Evolutionary conservation across 2,329 filamentous ascomycete species (phyloP).

Genomic region (Aspergillus fijiensis): DNA sequence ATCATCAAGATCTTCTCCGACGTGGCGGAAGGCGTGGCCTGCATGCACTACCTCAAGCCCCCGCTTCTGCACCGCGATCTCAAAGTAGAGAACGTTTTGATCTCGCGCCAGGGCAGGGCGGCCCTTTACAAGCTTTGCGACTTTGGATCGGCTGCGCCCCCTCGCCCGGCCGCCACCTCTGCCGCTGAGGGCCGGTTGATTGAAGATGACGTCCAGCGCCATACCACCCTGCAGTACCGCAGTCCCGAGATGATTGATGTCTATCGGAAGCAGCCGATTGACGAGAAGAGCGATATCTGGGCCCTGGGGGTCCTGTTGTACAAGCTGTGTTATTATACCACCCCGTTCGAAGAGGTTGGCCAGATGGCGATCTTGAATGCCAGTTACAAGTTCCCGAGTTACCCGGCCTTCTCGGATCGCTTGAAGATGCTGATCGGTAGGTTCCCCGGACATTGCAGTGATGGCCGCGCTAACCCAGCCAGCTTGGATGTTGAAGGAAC

Average conservation of each 20-base stretch:
- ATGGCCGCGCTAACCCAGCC: slow-evolving; percentile 21
- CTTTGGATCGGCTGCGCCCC: slow-evolving; percentile 87
- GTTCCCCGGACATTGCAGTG: slow-evolving; percentile 23
- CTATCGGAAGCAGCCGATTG: slow-evolving; percentile 91
- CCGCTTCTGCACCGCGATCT: slow-evolving; percentile 88
- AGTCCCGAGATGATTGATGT: slow-evolving; percentile 99
- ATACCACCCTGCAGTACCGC: slow-evolving; percentile 95
- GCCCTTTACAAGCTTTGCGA: slow-evolving; percentile 94
- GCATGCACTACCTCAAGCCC: slow-evolving; percentile 98
- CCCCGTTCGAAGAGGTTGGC: slow-evolving; percentile 95
- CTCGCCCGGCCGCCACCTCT: slow-evolving; percentile 79
- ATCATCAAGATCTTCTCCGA: slow-evolving; percentile 96
- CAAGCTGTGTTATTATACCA: slow-evolving; percentile 99
- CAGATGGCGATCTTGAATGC: slow-evolving; percentile 97
- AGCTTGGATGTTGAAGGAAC: slow-evolving; percentile 86
- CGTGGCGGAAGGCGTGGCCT: slow-evolving; percentile 91
- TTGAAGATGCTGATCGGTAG: slow-evolving; percentile 87
- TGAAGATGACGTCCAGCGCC: slow-evolving; percentile 94
- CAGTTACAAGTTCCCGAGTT: slow-evolving; percentile 84
- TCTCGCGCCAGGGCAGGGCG: slow-evolving; percentile 65
- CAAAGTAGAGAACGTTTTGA: slow-evolving; percentile 97
- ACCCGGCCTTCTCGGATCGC: slow-evolving; percentile 85
- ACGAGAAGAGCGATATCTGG: slow-evolving; percentile 99
- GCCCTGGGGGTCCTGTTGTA: slow-evolving; percentile 91
- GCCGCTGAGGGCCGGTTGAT: slow-evolving; percentile 86